Evolutionary conservation across 371 early-diverging fungal species (phyloP).

Genomic region (Capniomyces stellatus): DNA sequence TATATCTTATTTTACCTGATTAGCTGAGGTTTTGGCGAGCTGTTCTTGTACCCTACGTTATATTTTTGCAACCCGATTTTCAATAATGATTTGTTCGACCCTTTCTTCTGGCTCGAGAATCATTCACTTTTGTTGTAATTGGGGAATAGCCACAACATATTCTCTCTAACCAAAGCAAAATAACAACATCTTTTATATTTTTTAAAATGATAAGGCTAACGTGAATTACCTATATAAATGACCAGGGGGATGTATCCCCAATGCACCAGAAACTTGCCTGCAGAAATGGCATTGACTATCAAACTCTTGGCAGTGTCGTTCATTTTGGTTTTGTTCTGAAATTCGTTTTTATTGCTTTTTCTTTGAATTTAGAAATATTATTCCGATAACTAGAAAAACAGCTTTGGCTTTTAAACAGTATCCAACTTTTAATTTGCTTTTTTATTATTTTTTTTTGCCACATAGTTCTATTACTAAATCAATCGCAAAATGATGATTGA

Average conservation of each 20-base stretch:
- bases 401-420: too few species aligned
- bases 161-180: background rate
- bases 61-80: background rate
- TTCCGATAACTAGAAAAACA: too few species aligned
- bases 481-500: too few species aligned
- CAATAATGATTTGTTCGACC: slow-evolving; percentile 1
- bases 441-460: too few species aligned
- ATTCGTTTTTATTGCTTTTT: too few species aligned
- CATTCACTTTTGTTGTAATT: too few species aligned
- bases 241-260: slow-evolving; percentile 51
- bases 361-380: slow-evolving; percentile 9
- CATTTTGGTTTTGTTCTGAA: slow-evolving; percentile 7
- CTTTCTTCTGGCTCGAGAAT: too few species aligned
- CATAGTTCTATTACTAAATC: too few species aligned
- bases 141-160: too few species aligned
- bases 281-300: slow-evolving; percentile 17
- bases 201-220: background rate
- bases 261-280: slow-evolving; percentile 39
- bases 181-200: background rate
- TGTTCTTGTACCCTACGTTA: background rate
- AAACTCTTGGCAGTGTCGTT: slow-evolving; percentile 22
- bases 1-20: background rate
- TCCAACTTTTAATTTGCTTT: too few species aligned
- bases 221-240: slow-evolving; percentile 32
- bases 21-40: background rate